Evolutionary conservation across 2,329 filamentous ascomycete species (phyloP).

Genomic region (Venturia nashicola): DNA sequence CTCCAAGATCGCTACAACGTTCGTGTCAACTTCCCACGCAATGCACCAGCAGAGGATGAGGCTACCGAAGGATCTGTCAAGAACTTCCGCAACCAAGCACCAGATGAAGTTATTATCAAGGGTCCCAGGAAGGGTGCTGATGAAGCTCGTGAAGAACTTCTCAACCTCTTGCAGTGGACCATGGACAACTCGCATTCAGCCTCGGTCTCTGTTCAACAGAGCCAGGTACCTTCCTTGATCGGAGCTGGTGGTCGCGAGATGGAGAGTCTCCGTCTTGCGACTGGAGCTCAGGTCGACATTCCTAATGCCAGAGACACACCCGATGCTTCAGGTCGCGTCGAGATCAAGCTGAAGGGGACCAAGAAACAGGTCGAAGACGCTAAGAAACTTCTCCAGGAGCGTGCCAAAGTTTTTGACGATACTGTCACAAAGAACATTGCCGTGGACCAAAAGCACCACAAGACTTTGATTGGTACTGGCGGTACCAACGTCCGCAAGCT

Average conservation of each 20-base stretch:
- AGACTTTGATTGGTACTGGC: constrained; percentile 74
- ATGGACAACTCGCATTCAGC: constrained; percentile 76
- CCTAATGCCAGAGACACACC: constrained; percentile 64
- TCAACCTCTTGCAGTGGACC: constrained; percentile 77
- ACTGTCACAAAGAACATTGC: constrained; percentile 76
- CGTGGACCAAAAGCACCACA: constrained; percentile 90
- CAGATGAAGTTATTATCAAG: constrained; percentile 82
- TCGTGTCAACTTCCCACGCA: constrained; percentile 85
- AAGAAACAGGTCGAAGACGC: constrained; percentile 84
- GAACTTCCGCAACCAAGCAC: constrained; percentile 55
- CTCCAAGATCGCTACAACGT: constrained; percentile 90
- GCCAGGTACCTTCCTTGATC: constrained; percentile 86
- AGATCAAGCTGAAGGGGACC: constrained; percentile 86
- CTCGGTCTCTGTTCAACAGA: constrained; percentile 75
- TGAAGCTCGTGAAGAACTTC: constrained; percentile 80
- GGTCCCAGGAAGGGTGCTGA: constrained; percentile 90
- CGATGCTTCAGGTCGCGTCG: constrained; percentile 55
- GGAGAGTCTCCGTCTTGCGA: constrained; percentile 74
- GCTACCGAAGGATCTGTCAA: constrained; percentile 55
- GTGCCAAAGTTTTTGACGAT: constrained; percentile 76
- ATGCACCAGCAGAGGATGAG: constrained; percentile 36
- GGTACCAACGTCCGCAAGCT: constrained; percentile 78
- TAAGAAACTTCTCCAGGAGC: constrained; percentile 80
- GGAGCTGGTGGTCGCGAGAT: constrained; percentile 82
- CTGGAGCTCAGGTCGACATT: constrained; percentile 83